A percentile compares a stretch with the other conserved stretches of the same genome.
These are phyloP conservation scores for Candida jianshihensis DNA, from an alignment of 805 yeast species.

Conservation along the genomic window DNA sequence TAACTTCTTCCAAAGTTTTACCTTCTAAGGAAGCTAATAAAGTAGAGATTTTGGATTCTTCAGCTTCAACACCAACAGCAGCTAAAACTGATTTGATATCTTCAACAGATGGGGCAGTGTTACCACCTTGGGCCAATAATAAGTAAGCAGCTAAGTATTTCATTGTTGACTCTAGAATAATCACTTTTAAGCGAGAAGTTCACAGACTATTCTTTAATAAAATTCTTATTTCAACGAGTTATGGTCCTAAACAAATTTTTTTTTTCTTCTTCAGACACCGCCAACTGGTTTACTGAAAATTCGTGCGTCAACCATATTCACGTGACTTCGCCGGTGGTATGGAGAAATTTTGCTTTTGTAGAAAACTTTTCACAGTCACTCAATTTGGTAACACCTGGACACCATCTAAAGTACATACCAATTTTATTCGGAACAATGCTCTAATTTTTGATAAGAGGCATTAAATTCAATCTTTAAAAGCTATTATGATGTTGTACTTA, in stretches of 20 bases:
- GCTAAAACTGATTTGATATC: slow-evolving; percentile 67
- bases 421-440: no score
- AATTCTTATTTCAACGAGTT: not conserved
- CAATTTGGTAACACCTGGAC: not conserved
- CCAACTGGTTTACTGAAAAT: not conserved
- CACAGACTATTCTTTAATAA: slow-evolving; percentile 75
- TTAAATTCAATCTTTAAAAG: no score
- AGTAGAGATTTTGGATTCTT: slow-evolving; percentile 64
- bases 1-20: slow-evolving; percentile 62
- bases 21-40: slow-evolving; percentile 74
- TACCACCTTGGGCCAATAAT: slow-evolving; percentile 84
- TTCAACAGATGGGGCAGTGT: slow-evolving; percentile 71
- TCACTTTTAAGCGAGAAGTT: slow-evolving; percentile 61
- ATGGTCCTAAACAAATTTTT: slow-evolving; percentile 11
- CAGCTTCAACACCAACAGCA: slow-evolving; percentile 77
- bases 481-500: no score
- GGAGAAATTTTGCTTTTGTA: no score
- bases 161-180: slow-evolving; percentile 53
- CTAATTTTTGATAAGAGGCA: no score
- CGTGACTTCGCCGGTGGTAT: no score
- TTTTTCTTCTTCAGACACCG: no score
- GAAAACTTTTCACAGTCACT: slow-evolving; percentile 4
- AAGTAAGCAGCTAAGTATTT: slow-evolving; percentile 92
- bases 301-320: not conserved
- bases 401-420: not conserved